These are phyloP conservation scores for Nitzschia putrida DNA, from an alignment of 108 stramenopile species.

Conservation along the genomic window DNA sequence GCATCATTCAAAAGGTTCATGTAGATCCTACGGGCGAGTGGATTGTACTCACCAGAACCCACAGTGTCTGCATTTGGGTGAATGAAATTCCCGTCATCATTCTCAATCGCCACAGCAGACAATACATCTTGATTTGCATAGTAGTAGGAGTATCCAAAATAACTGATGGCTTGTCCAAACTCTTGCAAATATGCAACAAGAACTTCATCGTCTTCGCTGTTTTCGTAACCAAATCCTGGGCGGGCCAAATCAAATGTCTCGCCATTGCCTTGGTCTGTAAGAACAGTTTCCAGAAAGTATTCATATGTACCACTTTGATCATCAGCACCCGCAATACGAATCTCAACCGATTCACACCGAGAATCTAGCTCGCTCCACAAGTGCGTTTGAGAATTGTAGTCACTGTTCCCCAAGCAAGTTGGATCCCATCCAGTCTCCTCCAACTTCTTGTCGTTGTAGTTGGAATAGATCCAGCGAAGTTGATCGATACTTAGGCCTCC, in stretches of 20 bases:
- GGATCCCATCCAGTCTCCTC: constrained; percentile 34
- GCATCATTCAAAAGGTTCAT: constrained; percentile 28
- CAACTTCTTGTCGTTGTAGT: constrained; percentile 27
- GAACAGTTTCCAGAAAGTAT: constrained; percentile 15
- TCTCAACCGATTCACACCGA: constrained; percentile 23
- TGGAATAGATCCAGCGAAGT: constrained; percentile 41
- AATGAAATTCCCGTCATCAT: constrained; percentile 5
- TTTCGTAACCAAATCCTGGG: neutral
- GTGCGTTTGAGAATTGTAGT: constrained; percentile 24
- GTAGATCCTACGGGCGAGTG: constrained; percentile 29
- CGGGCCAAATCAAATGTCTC: constrained; percentile 23
- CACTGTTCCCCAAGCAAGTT: constrained; percentile 10
- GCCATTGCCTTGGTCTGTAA: constrained; percentile 16
- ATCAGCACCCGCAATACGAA: constrained; percentile 23
- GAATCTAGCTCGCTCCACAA: constrained; percentile 33
- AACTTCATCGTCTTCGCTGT: constrained; percentile 12
- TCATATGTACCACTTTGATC: constrained; percentile 11
- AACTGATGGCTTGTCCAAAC: constrained; percentile 12
- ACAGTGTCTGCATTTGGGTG: constrained; percentile 9
- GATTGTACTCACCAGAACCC: constrained; percentile 27
- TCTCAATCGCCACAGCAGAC: constrained; percentile 24
- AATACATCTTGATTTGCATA: constrained; percentile 13
- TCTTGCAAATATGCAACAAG: constrained; percentile 10
- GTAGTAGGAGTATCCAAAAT: constrained; percentile 33
- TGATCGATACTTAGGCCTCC: constrained; percentile 36